Evolutionary conservation across 2,329 filamentous ascomycete genomes (phyloP).

Genomic region (Corynespora cassiicola): DNA sequence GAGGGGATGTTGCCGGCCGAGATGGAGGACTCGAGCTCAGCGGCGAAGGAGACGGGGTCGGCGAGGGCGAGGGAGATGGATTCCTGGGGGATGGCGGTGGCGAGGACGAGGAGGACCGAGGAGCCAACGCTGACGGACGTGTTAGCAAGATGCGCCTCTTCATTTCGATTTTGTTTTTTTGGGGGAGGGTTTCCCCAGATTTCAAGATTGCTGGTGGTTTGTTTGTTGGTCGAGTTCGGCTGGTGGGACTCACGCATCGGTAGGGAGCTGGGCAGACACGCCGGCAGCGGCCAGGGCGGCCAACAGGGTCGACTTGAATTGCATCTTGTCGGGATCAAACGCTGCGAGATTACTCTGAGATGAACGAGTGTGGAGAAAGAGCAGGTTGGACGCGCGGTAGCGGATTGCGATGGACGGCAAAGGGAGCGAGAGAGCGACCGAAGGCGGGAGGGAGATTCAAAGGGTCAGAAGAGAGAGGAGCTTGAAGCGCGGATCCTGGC

Average conservation of each 20-base stretch:
- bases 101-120: slow-evolving; percentile 51
- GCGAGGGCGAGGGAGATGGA: slow-evolving; percentile 48
- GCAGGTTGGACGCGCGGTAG: slow-evolving; percentile 11
- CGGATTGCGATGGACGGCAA: too few species aligned
- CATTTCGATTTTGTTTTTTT: background rate
- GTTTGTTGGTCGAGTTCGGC: too few species aligned
- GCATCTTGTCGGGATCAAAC: slow-evolving; percentile 29
- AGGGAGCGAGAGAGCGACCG: slow-evolving; percentile 25
- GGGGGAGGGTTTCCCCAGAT: background rate
- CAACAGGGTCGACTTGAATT: slow-evolving; percentile 32
- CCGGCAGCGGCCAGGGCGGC: slow-evolving; percentile 37
- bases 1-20: slow-evolving; percentile 49
- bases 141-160: too few species aligned
- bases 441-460: slow-evolving; percentile 23
- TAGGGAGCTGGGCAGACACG: slow-evolving; percentile 27
- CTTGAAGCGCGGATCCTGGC: slow-evolving; percentile 21
- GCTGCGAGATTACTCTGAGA: slow-evolving; percentile 13
- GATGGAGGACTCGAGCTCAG: slow-evolving; percentile 52
- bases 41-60: slow-evolving; percentile 49
- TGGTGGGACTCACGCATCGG: slow-evolving; percentile 21
- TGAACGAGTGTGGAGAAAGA: slow-evolving; percentile 31
- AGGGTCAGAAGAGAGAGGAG: too few species aligned
- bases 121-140: slow-evolving; percentile 37
- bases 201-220: too few species aligned
- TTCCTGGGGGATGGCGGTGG: slow-evolving; percentile 53